Base-by-base conservation (phyloP, 2,329 filamentous ascomycete species). In the Geosmithia morbida region DNA sequence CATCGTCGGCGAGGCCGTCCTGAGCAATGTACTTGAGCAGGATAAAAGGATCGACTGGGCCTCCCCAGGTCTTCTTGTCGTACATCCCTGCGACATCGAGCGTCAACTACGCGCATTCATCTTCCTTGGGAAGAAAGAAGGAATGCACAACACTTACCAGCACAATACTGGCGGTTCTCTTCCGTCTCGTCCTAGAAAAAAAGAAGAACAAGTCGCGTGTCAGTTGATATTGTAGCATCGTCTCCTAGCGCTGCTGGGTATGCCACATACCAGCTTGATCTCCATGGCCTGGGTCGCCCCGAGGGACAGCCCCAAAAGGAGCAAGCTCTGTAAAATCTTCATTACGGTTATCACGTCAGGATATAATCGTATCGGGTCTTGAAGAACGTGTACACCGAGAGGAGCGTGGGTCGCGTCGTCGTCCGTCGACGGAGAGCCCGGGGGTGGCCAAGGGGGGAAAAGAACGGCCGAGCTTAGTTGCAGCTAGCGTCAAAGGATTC, bases 11-110 rank as follows among this genome's bases (percentile, higher is more conserved):
- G 30, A 75, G 73, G 49, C 75, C 67, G 57, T 76, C 62, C 66
- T 71, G 59, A 66, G 74, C 64, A 41, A 83, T 66, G 58, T 95
- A 94, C 60, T 87, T 87, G 62, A 87, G 75, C 55, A 84, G 74
- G 62, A 97, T 95, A 67, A 87, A 94, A 18, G 90, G 90, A 56
- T 96, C 87, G 50, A 87, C 77, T 37, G 79, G 77, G 50, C 90
- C 90, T 56, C 87, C 87, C 90, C 90, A 97, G 46, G 83, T 76
- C 58, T 80, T 85, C 61, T 79, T 82, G 67, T 85, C 89, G 70
- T 96, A 97, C 89, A 97, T 96, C 68, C 90, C 87, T 70, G 73
- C 11, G 33, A 13, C 11, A 11, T 37, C 33, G 13, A 13, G 33
- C 13, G 33, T 37, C 13, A 37, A 11, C 14, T 3, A 37, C 14